Evolutionary conservation across 2,329 filamentous ascomycete genomes (phyloP), one percentile per base, ranked within the genome.

Genomic region (Corynespora cassiicola): DNA sequence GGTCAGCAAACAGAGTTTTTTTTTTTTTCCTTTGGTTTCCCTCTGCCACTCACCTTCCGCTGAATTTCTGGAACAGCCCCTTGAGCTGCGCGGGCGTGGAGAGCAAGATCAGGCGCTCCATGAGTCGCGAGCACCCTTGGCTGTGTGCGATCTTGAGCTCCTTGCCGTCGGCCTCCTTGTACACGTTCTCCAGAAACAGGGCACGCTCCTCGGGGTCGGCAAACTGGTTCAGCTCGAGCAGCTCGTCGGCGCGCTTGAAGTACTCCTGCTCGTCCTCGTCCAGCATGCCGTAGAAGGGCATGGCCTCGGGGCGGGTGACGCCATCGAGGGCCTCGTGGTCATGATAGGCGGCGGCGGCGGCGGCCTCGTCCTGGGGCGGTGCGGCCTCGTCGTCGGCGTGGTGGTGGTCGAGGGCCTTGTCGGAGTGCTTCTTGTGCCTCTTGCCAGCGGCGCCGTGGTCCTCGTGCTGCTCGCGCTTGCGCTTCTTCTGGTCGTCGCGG

Each of bases 131-230:
- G 71, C 91, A 96, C 3, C 89, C 94, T 71, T 99, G 94, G 67
- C 90, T 96, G 72, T 89, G 94, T 16, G 91, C 91, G 47, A 99
- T 82, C 76, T 97, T 99, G 61, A 99, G 76, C 69, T 97, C 94
- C 71, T 97, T 97, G 45, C 90, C 90, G 45, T 84, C 78, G 1
- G 91, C 90, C 70, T 97, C 92, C 52, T 81, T 79, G 70, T 88
- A 95, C 34, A 97, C 87, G 66, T 86, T 95, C 45, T 86, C 82
- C 30, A 97, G 66, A 56, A 79, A 79, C 14, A 74, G 56, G 7
- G 57, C 51, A 38, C 74, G 70, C 50, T 77, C 75, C 53, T 96
- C 89, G 35, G 82, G 68, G 24, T 85, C 84, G 25, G 81, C 82
- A 65, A 97, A 97, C 65, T 92, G 84, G 71, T 97, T 94, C 53